phyloP scores from a whole-genome alignment of 441 rosid genomes.

The Capsella rubella region DNA sequence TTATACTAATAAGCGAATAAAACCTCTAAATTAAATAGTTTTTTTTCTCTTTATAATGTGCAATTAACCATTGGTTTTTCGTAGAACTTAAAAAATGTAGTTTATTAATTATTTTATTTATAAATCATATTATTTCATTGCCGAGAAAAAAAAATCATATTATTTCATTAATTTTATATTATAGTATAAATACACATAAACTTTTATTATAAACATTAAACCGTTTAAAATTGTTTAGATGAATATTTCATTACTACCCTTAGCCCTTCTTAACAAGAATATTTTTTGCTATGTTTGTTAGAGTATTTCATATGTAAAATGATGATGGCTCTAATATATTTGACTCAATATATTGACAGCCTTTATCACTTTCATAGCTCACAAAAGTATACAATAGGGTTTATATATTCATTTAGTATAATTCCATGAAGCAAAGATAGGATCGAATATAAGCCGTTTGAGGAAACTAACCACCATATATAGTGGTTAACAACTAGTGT shows the following conservation, averaged over 20 bases:
- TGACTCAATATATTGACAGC: background rate
- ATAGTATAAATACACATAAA: background rate
- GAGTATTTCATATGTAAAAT: background rate
- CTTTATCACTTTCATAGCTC: background rate
- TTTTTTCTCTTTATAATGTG: background rate
- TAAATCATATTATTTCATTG: background rate
- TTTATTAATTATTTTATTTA: background rate
- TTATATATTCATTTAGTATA: background rate
- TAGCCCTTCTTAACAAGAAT: no score
- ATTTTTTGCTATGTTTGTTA: no score
- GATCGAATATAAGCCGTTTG: conserved; percentile 9
- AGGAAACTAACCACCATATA: background rate
- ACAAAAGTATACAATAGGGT: no score
- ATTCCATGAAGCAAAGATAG: background rate
- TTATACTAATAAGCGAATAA: background rate
- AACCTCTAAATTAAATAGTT: background rate
- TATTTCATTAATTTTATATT: background rate
- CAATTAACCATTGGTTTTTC: background rate
- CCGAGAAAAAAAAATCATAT: background rate
- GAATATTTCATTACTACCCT: no score
- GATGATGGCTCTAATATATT: background rate
- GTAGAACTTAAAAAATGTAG: background rate
- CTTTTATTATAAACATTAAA: background rate
- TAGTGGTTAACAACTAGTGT: conserved; percentile 19
- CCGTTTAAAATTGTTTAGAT: background rate